These are phyloP conservation scores for Helminthosporium solani DNA, from an alignment of 2,329 filamentous ascomycete species.

Conservation along the genomic window DNA sequence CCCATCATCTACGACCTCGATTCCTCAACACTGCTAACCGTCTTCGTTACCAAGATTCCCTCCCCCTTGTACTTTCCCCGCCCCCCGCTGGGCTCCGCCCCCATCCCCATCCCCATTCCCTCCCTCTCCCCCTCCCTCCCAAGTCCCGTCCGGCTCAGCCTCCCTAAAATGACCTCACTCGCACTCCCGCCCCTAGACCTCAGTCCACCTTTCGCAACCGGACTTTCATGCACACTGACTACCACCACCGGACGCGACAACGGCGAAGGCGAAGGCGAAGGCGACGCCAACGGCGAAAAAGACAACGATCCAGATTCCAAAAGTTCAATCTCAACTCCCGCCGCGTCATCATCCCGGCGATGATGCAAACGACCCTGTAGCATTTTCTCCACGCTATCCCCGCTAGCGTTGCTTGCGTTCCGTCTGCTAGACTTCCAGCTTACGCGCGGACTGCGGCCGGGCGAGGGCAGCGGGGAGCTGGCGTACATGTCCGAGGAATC, in stretches of 20 bases:
- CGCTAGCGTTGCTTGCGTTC: slow-evolving; percentile 6
- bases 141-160: too few relatives aligned
- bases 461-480: not conserved
- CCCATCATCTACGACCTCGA: not conserved
- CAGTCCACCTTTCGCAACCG: too few relatives aligned
- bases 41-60: slow-evolving; percentile 5
- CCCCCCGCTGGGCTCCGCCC: too few relatives aligned
- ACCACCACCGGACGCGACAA: not conserved
- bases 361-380: not conserved
- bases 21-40: not conserved
- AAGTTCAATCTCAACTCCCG: slow-evolving; percentile 1
- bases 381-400: slow-evolving; percentile 8
- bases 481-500: not conserved
- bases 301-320: not conserved
- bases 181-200: too few relatives aligned
- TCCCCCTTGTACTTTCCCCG: not conserved
- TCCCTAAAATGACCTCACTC: too few relatives aligned
- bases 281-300: not conserved
- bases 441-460: not conserved
- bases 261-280: not conserved
- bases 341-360: not conserved
- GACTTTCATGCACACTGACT: too few relatives aligned
- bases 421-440: not conserved
- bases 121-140: too few relatives aligned
- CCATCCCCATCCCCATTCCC: too few relatives aligned